Evolutionary conservation across 2,329 filamentous ascomycete genomes (phyloP).

Genomic region (Triangularia setosa): DNA sequence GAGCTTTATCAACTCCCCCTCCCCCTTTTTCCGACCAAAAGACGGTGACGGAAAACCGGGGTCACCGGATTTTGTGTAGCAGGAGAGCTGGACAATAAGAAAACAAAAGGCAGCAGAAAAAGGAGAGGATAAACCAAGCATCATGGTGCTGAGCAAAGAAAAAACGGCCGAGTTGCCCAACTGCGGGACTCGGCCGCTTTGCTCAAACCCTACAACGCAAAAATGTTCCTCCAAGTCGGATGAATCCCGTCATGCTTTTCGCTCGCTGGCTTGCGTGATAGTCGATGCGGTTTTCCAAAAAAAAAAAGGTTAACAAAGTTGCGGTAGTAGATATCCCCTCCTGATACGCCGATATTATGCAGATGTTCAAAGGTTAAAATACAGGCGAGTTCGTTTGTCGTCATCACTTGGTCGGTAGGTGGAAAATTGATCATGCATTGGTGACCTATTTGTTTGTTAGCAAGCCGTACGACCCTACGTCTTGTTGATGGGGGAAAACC

Average conservation of each 20-base stretch:
- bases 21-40: neutral
- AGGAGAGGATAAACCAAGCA: neutral
- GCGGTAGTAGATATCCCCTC: constrained; percentile 17
- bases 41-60: neutral
- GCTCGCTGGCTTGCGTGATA: constrained; percentile 13
- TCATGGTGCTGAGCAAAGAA: neutral
- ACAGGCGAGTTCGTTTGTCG: constrained; percentile 36
- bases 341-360: constrained; percentile 37
- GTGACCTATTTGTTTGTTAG: constrained; percentile 44
- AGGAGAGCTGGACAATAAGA: neutral
- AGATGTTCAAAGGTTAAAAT: constrained; percentile 34
- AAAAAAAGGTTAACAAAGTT: constrained; percentile 24
- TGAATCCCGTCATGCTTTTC: neutral
- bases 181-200: neutral
- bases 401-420: constrained; percentile 32
- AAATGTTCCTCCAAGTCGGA: neutral
- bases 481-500: constrained; percentile 28
- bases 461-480: neutral
- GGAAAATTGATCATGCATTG: constrained; percentile 48
- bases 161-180: constrained; percentile 4
- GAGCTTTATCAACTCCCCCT: neutral
- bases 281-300: constrained; percentile 21
- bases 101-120: neutral
- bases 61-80: neutral
- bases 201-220: neutral